Base-by-base conservation (phyloP, 2,329 filamentous ascomycete genomes). In the Orbilia javanica region DNA sequence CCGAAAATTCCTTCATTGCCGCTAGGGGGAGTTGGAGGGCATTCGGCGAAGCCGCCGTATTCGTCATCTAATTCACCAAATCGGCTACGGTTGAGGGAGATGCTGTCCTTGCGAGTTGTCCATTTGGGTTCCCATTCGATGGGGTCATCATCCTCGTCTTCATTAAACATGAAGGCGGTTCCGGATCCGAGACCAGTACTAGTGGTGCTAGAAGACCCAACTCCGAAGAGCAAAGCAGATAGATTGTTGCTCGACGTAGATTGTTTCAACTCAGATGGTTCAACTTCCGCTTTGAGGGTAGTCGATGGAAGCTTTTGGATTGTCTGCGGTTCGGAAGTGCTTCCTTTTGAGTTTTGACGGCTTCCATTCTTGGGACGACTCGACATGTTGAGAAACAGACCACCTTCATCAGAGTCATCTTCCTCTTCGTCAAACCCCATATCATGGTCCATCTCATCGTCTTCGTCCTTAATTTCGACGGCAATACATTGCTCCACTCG, bases 401-500 rank as follows among this genome's bases (percentile, higher is more conserved):
- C 87, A 15, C 90, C 91, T 81, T 94, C 92, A 75, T 90, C 91
- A 79, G 80, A 80, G 18, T 80, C 80, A 79, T 90, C 89, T 25
- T 86, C 84, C 22, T 78, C 73, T 74, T 85, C 86, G 39, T 88
- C 88, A 3, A 87, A 84, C 25, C 90, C 88, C 11, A 86, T 84
- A 27, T 85, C 82, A 31, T 86, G 84, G 62, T 93, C 90, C 44
- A 78, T 78, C 10, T 92, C 90, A 29, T 92, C 90, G 57, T 94
- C 91, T 25, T 91, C 91, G 80, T 92, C 90, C 85, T 96, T 96
- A 81, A 90, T 88, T 36, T 98, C 94, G 34, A 99, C 89, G 6
- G 96, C 96, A 80, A 97, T 97, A 83, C 94, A 97, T 83, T 98
- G 95, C 83, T 94, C 91, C 1, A 99, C 96, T 85, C 95, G 92